Evolutionary conservation across 345 rosid genomes (phyloP).

Genomic region (Eucalyptus curtisii): DNA sequence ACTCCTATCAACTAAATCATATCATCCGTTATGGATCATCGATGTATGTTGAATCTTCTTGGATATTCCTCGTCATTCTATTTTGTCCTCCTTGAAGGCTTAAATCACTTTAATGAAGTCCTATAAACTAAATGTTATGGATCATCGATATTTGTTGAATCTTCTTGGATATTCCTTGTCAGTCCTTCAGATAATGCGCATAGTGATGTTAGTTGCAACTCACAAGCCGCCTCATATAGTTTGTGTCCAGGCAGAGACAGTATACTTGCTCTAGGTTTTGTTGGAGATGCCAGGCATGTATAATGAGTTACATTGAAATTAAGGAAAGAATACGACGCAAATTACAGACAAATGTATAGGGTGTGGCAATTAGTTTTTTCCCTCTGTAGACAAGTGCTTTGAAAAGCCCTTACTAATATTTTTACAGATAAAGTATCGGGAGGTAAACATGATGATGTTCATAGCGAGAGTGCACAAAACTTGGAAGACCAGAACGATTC

Average conservation of each 20-base stretch:
- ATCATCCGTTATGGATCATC: background rate
- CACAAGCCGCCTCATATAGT: background rate
- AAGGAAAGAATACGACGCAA: background rate
- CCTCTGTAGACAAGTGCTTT: background rate
- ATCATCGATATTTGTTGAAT: background rate
- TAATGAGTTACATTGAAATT: background rate
- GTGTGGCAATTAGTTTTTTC: background rate
- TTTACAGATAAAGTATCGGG: constrained; percentile 25
- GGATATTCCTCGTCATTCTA: background rate
- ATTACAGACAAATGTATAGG: too few relatives aligned
- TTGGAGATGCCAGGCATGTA: background rate
- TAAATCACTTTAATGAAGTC: background rate
- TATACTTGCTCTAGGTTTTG: background rate
- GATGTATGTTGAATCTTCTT: background rate
- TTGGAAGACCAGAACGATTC: constrained; percentile 13
- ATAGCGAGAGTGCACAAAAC: constrained; percentile 17
- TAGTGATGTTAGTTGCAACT: background rate
- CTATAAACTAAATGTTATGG: background rate
- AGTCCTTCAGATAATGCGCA: background rate
- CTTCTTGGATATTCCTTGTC: background rate
- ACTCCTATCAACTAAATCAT: background rate
- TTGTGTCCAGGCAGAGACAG: background rate
- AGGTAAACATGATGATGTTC: constrained; percentile 8
- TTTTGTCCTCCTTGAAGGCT: background rate
- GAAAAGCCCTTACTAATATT: background rate